A percentile compares a stretch with the other conserved stretches of the same genome.
Evolutionary conservation across 2,329 filamentous ascomycete species (phyloP).

Genomic region (Fusarium ramigenum): DNA sequence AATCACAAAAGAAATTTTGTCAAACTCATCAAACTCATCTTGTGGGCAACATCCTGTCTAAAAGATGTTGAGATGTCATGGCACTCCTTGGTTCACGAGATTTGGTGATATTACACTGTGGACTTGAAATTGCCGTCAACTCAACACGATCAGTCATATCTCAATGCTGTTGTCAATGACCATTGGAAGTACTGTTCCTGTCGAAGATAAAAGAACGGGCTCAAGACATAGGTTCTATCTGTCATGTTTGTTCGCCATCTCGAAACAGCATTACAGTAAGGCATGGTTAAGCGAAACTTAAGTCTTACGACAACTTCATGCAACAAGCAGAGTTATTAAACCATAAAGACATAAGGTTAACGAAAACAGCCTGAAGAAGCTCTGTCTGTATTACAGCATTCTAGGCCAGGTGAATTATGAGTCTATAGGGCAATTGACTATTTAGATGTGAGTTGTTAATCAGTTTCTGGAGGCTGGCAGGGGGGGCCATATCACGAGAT

Average conservation of each 20-base stretch:
- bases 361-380: not conserved
- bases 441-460: not conserved
- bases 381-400: not conserved
- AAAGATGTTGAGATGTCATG: not conserved
- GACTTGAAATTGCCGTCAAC: not conserved
- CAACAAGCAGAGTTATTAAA: not conserved
- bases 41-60: not conserved
- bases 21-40: conserved; percentile 7
- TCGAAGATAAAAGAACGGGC: not conserved
- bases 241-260: not conserved
- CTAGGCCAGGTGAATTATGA: not conserved
- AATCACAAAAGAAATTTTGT: not conserved
- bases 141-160: not conserved
- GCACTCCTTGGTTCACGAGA: not conserved
- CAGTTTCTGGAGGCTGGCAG: not conserved
- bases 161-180: not conserved
- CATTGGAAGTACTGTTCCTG: not conserved
- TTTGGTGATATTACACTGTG: not conserved
- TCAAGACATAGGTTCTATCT: not conserved
- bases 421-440: not conserved
- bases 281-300: not conserved
- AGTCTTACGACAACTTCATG: not conserved
- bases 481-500: not conserved
- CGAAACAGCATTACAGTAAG: not conserved
- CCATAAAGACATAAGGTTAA: not conserved